These are phyloP conservation scores for Singerocomus rubriflavus DNA, from an alignment of 1,284 basidiomycete species.

Conservation along the genomic window DNA sequence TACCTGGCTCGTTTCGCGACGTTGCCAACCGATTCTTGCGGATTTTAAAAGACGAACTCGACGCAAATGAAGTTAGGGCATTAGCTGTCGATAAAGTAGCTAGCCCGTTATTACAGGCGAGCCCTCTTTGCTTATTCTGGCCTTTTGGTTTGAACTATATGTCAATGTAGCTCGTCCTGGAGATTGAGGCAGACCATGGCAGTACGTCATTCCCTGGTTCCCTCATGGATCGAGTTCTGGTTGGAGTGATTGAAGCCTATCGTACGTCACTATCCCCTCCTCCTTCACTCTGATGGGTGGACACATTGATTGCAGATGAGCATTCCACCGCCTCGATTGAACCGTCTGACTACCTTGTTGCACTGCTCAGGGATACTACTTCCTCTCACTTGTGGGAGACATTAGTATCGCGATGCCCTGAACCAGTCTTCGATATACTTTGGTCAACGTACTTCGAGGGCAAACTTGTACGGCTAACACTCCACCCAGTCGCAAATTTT, in stretches of 20 bases:
- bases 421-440: constrained; percentile 58
- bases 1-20: constrained; percentile 52
- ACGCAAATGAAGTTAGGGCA: constrained; percentile 75
- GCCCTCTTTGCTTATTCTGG: constrained; percentile 16
- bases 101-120: constrained; percentile 76
- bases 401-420: constrained; percentile 62
- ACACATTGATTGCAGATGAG: constrained; percentile 33
- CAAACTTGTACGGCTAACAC: constrained; percentile 67
- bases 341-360: constrained; percentile 72
- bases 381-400: constrained; percentile 87
- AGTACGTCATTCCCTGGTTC: constrained; percentile 62
- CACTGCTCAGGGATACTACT: constrained; percentile 78
- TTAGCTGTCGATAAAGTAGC: constrained; percentile 81
- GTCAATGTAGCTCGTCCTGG: constrained; percentile 64
- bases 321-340: constrained; percentile 37
- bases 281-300: background rate
- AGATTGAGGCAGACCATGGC: constrained; percentile 69
- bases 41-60: constrained; percentile 51
- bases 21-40: constrained; percentile 55
- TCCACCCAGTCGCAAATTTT: constrained; percentile 90
- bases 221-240: constrained; percentile 78
- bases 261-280: constrained; percentile 42
- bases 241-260: constrained; percentile 71
- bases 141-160: background rate
- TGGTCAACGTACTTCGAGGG: constrained; percentile 79